Base-by-base conservation (phyloP, 1,284 basidiomycete genomes). In the Cutaneotrichosporon dermatis region DNA sequence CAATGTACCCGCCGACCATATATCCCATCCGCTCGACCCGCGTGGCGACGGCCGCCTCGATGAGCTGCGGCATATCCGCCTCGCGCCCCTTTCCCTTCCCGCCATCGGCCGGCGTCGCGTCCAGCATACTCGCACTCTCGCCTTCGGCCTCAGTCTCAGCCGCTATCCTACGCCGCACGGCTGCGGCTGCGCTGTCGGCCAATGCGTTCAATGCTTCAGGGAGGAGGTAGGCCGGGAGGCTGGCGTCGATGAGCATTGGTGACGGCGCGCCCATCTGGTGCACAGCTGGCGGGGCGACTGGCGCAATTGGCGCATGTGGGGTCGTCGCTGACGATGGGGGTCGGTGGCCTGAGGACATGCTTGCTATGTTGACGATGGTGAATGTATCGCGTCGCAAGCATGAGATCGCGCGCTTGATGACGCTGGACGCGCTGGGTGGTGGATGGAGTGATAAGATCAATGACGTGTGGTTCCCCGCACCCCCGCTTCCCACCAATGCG, bases 1-100 rank as follows among this genome's bases (percentile, higher is more conserved):
- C 85, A 59, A 93, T 84, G 72, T 88, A 90, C 4, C 87, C 86
- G 1, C 93, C 92, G 1, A 95, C 89, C 73, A 93, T 89, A 66
- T 86, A 77, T 0, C 93, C 93, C 63, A 97, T 89, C 6, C 84
- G 80, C 74, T 95, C 92, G 44, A 95, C 79, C 54, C 90, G 80
- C 36, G 82, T 76, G 43, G 84, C 79, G 11, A 92, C 76, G 7
- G 83, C 90, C 13, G 86, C 87, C 10, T 89, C 88, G 42, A 89
- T 84, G 62, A 86, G 74, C 54, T 88, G 84, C 60, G 85, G 74
- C 55, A 64, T 55, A 10, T 60, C 62, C 76, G 83, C 75, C 74
- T 74, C 74, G 63, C 76, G 70, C 69, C 61, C 61, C 51, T 69
- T 70, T 46, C 62, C 62, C 36, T 67, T 69, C 48, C 62, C 34